Base-by-base conservation (phyloP, 2,329 filamentous ascomycete species). In the Nannizzia gypsea region DNA sequence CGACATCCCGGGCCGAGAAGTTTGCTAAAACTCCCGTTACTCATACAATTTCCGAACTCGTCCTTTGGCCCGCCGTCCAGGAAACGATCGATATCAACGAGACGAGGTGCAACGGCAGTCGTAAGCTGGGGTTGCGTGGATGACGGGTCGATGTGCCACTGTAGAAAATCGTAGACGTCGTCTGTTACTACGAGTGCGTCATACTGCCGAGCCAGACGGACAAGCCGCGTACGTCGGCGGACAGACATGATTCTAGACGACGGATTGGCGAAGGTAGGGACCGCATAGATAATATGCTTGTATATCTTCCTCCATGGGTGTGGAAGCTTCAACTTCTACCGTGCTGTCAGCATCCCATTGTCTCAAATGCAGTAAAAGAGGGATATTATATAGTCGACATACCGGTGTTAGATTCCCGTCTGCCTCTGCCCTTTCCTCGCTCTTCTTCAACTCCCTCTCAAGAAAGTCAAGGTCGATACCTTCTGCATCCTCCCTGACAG, bases 81-180 rank as follows among this genome's bases (percentile, higher is more conserved):
- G 20, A 81, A 78, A 6, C 83, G 76, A 71, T 96, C 90, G 59
- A 96, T 77, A 69, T 96, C 90, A 17, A 89, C 83, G 0, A 96
- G 77, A 0, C 90, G 83, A 2, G 90, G 89, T 6, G 90, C 64
- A 34, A 67, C n/a, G 17, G 64, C 66, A 28, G 59, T 58, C 4
- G 46, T 54, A 2, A 62, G 42, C 36, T 57, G 40, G 1, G 57
- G 50, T 26, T 28, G 58, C 5, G 57, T 62, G 24, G 54, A 60
- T 50, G 11, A 40, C 56, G 66, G 40, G 50, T 74, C 68, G 0
- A 76, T 67, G 1, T 83, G 81, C 89, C 90, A 96, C 70, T 91
- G 88, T 3, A 97, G 78, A 65, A 92, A 87, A 71, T 97, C 92
- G 70, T 99, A 99, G 8, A 97, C 90, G 71, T 99, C 93, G 74